A percentile compares a stretch with the other conserved stretches of the same genome.
Conservation (phyloP, 2,329 filamentous ascomycete genomes). For the Talaromyces albobiverticillius region DNA sequence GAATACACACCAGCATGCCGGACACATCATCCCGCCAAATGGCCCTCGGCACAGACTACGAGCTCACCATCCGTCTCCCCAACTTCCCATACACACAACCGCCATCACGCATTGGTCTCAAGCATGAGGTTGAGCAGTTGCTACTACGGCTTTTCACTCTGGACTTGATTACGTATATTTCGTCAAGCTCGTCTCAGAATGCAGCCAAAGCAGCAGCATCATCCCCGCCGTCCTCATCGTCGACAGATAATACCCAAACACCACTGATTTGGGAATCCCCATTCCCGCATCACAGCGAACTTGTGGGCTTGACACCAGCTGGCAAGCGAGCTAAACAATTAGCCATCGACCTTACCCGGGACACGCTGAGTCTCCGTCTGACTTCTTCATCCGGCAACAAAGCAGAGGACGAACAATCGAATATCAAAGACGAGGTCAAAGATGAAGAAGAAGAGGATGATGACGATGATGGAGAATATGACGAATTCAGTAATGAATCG, state of each 20-base stretch:
- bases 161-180: slow-evolving; percentile 34
- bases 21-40: slow-evolving; percentile 17
- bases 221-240: no score
- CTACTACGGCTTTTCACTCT: slow-evolving; percentile 36
- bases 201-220: background rate
- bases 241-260: background rate
- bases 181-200: slow-evolving; percentile 17
- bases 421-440: background rate
- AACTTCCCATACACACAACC: slow-evolving; percentile 30
- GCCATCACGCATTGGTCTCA: slow-evolving; percentile 30
- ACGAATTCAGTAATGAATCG: slow-evolving; percentile 1
- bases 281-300: slow-evolving; percentile 16
- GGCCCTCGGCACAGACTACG: slow-evolving; percentile 36
- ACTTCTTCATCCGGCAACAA: background rate
- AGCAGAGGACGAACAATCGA: background rate
- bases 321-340: slow-evolving; percentile 3
- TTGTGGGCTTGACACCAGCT: slow-evolving; percentile 1
- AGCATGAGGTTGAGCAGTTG: slow-evolving; percentile 32
- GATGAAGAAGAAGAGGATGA: background rate
- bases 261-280: slow-evolving; percentile 25
- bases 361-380: slow-evolving; percentile 6
- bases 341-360: slow-evolving; percentile 8
- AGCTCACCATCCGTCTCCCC: slow-evolving; percentile 33
- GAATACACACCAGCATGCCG: slow-evolving; percentile 33
- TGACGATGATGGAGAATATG: background rate